Evolutionary conservation across 352 stramenopile genomes (phyloP), one percentile per base, ranked within the genome.

Genomic region (Aphanomyces stellatus): DNA sequence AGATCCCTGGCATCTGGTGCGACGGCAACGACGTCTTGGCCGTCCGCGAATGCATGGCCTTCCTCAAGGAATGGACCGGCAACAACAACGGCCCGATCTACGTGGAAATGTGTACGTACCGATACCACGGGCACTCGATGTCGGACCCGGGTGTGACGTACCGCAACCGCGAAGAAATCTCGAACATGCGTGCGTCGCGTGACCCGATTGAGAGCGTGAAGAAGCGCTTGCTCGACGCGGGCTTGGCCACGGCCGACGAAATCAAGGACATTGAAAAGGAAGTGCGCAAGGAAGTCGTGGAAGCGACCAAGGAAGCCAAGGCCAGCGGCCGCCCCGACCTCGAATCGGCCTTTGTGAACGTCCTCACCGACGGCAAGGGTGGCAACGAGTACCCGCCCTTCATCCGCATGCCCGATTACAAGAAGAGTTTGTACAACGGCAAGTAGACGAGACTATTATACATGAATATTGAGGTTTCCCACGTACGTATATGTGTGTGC

Each of bases 121-220:
- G 97, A 65, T 99, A 99, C 91, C 97, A 99, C 80, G 98, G 98
- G 64, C 97, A 99, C 84, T 99, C 93, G 74, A 99, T 99, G 97
- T 99, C 93, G 53, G 97, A 99, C 86, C 97, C 98, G 13, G 98
- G 98, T 64, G 98, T 98, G 42, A 99, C 97, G 51, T 99, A 99
- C 88, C 96, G 98, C 72, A 99, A 98, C 82, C 93, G 97, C 71
- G 98, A 99, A 69, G 98, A 99, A 82, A 99, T 99, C 77, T 97
- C 93, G 72, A 89, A 98, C 74, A 99, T 99, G 72, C 91, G 97
- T 72, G 92, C 96, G 37, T 98, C 96, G 70, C 90, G 96, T 35
- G 98, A 99, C 82, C 97, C 96, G 51, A 97, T 99, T 75, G 97
- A 99, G 80, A 96, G 96, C 73, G 88, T 99, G 30, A 99, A 99